Percentiles rank a stretch among this genome's conserved stretches.
These are phyloP conservation scores for Nakazawaea laoshanensis DNA, from an alignment of 805 yeast species.

Conservation along the genomic window DNA sequence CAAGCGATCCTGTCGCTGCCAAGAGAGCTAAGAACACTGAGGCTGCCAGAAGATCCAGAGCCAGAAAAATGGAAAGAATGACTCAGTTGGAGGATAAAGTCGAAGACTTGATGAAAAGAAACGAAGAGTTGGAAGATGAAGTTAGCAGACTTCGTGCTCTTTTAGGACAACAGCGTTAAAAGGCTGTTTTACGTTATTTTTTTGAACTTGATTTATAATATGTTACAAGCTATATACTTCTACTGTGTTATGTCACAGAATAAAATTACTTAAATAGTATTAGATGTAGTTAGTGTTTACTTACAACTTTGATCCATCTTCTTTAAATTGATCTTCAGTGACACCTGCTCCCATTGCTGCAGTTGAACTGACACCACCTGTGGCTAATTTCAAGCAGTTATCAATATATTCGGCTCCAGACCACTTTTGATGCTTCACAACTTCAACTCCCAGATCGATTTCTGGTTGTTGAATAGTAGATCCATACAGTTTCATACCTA, in stretches of 20 bases:
- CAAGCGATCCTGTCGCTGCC: slow-evolving; percentile 58
- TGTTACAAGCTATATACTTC: no score
- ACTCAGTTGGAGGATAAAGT: slow-evolving; percentile 72
- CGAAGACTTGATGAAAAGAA: slow-evolving; percentile 50
- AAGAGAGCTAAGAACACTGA: slow-evolving; percentile 97
- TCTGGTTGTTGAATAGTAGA: slow-evolving; percentile 79
- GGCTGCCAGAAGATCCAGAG: slow-evolving; percentile 93
- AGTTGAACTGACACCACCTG: slow-evolving; percentile 91
- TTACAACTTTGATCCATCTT: no score
- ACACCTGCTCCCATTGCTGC: slow-evolving; percentile 99
- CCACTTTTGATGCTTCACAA: slow-evolving; percentile 97
- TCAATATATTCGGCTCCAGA: slow-evolving; percentile 97
- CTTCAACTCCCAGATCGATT: slow-evolving; percentile 84
- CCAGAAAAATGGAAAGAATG: slow-evolving; percentile 88
- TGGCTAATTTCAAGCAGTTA: slow-evolving; percentile 77
- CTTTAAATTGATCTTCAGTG: slow-evolving; percentile 90
- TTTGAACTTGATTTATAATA: no score
- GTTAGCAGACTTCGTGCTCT: slow-evolving; percentile 31
- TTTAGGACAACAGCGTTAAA: slow-evolving; percentile 3
- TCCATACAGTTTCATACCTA: slow-evolving; percentile 96
- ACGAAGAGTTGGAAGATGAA: slow-evolving; percentile 54
- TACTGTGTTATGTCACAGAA: no score
- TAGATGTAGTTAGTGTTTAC: no score
- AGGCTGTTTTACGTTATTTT: neutral
- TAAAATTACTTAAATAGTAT: no score